A percentile compares a stretch with the other conserved stretches of the same genome.
Conservation (phyloP, 1,284 basidiomycete species). For the Leccinum huronense region DNA sequence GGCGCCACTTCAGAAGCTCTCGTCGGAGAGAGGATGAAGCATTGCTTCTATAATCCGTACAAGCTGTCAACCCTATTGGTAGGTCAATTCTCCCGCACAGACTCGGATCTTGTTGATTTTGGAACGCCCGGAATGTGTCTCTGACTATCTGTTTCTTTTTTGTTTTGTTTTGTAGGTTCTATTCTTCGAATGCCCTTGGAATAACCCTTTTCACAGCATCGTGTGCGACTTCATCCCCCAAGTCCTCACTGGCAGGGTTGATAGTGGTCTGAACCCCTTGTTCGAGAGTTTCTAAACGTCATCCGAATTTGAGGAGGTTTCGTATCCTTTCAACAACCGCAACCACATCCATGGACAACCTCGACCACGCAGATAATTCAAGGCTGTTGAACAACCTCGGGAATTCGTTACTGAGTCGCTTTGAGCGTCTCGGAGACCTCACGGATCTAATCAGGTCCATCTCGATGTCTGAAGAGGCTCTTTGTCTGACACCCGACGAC, state of each 20-base stretch:
- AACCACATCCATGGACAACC: constrained; percentile 35
- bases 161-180: constrained; percentile 57
- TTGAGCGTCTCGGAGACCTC: not conserved
- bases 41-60: constrained; percentile 66
- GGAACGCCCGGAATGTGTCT: not conserved
- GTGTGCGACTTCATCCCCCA: constrained; percentile 98
- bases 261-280: constrained; percentile 64
- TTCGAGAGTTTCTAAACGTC: constrained; percentile 34
- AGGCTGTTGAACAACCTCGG: not conserved
- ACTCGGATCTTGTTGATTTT: not conserved
- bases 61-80: constrained; percentile 77
- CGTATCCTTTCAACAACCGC: constrained; percentile 50
- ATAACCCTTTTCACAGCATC: constrained; percentile 97
- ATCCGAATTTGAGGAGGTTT: constrained; percentile 70
- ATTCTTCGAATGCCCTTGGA: constrained; percentile 96
- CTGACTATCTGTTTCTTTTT: not conserved
- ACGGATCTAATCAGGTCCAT: not conserved
- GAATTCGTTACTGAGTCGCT: not conserved
- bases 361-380: constrained; percentile 22
- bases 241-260: constrained; percentile 84
- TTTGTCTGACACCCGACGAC: not conserved
- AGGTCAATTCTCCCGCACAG: constrained; percentile 26
- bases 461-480: not conserved
- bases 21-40: constrained; percentile 74
- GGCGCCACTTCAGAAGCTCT: constrained; percentile 37